Percentiles rank a stretch among this genome's conserved stretches.
These are phyloP conservation scores for Syncephalastrum racemosum DNA, from an alignment of 371 early-diverging fungal species.

Conservation along the genomic window DNA sequence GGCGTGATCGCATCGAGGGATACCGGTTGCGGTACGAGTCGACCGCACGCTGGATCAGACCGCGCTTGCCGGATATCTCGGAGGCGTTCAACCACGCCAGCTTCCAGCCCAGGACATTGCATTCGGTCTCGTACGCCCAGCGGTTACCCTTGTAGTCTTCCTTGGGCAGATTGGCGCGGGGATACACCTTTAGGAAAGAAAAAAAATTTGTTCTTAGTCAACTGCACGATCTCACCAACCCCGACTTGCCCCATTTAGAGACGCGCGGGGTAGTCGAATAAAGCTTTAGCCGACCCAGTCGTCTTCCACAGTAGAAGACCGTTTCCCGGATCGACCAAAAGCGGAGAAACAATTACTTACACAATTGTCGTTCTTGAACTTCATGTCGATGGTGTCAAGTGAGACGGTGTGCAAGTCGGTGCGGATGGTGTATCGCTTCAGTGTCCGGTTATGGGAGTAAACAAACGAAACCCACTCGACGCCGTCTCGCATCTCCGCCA, in stretches of 20 bases:
- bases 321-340: too few relatives aligned
- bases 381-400: constrained; percentile 59
- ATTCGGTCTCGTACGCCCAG: constrained; percentile 92
- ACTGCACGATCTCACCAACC: too few relatives aligned
- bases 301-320: neutral
- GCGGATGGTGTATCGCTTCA: constrained; percentile 70
- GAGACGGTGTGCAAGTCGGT: constrained; percentile 79
- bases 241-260: too few relatives aligned
- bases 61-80: constrained; percentile 81
- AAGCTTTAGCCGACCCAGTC: constrained; percentile 15
- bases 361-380: constrained; percentile 78
- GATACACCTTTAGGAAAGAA: constrained; percentile 27
- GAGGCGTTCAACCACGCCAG: constrained; percentile 77
- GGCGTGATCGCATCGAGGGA: constrained; percentile 74
- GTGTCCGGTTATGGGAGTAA: constrained; percentile 61
- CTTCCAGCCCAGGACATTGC: constrained; percentile 89
- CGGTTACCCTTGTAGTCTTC: constrained; percentile 84
- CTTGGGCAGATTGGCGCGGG: constrained; percentile 69
- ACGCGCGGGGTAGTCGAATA: constrained; percentile 65
- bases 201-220: neutral
- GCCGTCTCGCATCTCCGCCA: constrained; percentile 52
- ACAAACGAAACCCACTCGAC: constrained; percentile 69
- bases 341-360: constrained; percentile 37
- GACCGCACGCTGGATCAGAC: constrained; percentile 91
- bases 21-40: constrained; percentile 88